A percentile compares a stretch with the other conserved stretches of the same genome.
phyloP scores from a whole-genome alignment of 176 grass and related monocot species.

The Rhynchospora tenuis region DNA sequence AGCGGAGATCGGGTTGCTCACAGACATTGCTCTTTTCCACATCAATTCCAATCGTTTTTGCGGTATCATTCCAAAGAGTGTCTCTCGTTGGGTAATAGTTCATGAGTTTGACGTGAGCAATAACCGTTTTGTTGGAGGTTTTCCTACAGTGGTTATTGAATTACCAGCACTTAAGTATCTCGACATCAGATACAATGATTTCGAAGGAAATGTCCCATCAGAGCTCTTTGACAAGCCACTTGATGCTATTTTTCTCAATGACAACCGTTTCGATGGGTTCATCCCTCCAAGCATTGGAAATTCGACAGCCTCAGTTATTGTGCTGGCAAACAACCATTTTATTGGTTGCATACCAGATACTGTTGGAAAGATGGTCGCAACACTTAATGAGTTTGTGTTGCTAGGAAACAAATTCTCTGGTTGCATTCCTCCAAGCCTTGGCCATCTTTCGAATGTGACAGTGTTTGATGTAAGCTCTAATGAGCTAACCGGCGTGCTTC shows the following conservation, averaged over 20 bases:
- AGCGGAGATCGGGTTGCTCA: slow-evolving; percentile 45
- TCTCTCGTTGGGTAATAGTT: slow-evolving; percentile 38
- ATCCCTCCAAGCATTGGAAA: slow-evolving; percentile 54
- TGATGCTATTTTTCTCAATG: slow-evolving; percentile 72
- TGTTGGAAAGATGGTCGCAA: slow-evolving; percentile 45
- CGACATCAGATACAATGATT: slow-evolving; percentile 70
- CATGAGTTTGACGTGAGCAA: slow-evolving; percentile 82
- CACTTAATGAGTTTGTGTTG: slow-evolving; percentile 56
- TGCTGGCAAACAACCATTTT: slow-evolving; percentile 62
- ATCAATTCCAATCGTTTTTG: slow-evolving; percentile 84
- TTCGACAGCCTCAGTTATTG: slow-evolving; percentile 47
- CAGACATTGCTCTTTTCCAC: slow-evolving; percentile 58
- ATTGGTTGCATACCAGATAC: slow-evolving; percentile 58
- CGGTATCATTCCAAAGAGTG: slow-evolving; percentile 58
- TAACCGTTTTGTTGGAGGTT: slow-evolving; percentile 70
- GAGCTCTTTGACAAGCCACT: slow-evolving; percentile 51
- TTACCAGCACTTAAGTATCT: slow-evolving; percentile 54
- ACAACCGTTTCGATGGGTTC: slow-evolving; percentile 44
- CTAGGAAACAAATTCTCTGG: slow-evolving; percentile 50
- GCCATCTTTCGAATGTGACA: slow-evolving; percentile 26
- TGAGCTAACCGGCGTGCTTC: slow-evolving; percentile 34
- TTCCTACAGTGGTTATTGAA: slow-evolving; percentile 37
- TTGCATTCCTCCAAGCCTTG: slow-evolving; percentile 50
- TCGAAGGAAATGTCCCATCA: slow-evolving; percentile 46
- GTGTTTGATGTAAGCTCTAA: slow-evolving; percentile 53